Conservation (phyloP, 2,329 filamentous ascomycete species). For the Ascochyta koolunga region DNA sequence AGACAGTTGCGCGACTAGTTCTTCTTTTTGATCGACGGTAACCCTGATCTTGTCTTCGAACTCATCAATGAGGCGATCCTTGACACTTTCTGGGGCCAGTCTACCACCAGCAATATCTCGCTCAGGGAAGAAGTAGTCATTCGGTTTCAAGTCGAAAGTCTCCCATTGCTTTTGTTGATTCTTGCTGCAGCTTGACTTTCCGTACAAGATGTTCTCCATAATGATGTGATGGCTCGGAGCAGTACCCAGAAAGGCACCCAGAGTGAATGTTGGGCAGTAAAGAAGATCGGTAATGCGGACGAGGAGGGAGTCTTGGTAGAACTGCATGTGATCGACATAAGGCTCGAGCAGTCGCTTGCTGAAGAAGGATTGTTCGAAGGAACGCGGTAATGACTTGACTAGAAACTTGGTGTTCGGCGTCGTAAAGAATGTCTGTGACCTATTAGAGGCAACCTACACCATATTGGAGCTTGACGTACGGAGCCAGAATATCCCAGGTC, state of each 20-base stretch:
- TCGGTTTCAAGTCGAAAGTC: conserved; percentile 76
- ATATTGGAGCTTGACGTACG: conserved; percentile 43
- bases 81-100: conserved; percentile 68
- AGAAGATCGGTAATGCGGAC: conserved; percentile 76
- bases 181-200: conserved; percentile 55
- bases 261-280: conserved; percentile 59
- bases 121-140: conserved; percentile 77
- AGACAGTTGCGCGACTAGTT: conserved; percentile 62
- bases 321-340: conserved; percentile 68
- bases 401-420: conserved; percentile 71
- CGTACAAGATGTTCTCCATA: conserved; percentile 77
- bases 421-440: conserved; percentile 68
- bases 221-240: conserved; percentile 75
- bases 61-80: conserved; percentile 68
- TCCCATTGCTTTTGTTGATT: conserved; percentile 63
- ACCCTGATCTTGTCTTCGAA: conserved; percentile 71
- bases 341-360: conserved; percentile 67
- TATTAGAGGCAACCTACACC: conserved; percentile 11
- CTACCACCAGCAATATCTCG: conserved; percentile 70
- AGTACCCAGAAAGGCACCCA: conserved; percentile 65
- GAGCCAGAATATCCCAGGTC: conserved; percentile 78
- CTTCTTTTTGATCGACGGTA: conserved; percentile 59
- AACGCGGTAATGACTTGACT: conserved; percentile 72
- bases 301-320: conserved; percentile 65
- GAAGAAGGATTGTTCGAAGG: conserved; percentile 75